Evolutionary conservation across 495 filamentous ascomycete species (phyloP), one percentile per base, ranked within the genome.

Genomic region (Hypoxylon rickii): DNA sequence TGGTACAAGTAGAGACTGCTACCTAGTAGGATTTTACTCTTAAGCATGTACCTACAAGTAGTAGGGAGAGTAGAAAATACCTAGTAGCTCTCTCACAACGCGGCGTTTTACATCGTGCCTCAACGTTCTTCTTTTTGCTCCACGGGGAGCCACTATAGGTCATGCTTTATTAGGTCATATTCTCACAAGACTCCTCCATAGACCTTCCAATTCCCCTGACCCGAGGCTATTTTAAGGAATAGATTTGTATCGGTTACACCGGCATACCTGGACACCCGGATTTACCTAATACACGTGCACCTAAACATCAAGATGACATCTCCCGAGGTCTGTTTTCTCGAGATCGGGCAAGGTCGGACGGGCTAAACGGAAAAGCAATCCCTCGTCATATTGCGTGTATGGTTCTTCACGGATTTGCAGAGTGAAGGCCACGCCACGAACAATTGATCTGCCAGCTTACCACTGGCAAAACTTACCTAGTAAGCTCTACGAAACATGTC

Each of bases 141-240:
- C 8, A 20, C 24, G n/a, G n/a, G n/a, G n/a, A 37, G n/a, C 36
- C 19, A 52, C 29, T 20, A 40, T 13, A 13, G 29, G n/a, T 36
- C 31, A 44, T 42, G 26, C 40, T 29, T 17, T 17, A 29, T 49
- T 34, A 49, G 21, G n/a, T n/a, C n/a, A 37, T 52, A 20, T 22
- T 20, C 6, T 38, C 10, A 38, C 34, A 7, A 38, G 34, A 3
- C n/a, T 15, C 21, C 21, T 2, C 26, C 26, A 33, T 20, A 8
- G 12, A 18, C 32, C 15, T 26, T 7, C 18, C 1, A 3, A 24
- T 17, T 46, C 46, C 46, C 41, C 42, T 51, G 50, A 41, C 45
- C 58, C 58, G 58, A 61, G 58, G 58, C 37, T 61, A 61, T 61
- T 61, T 20, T 51, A 45, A 51, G 51, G 51, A 51, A 61, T 37